Evolutionary conservation across 1,284 basidiomycete species (phyloP).

Genomic region (Tylopilus sp.): DNA sequence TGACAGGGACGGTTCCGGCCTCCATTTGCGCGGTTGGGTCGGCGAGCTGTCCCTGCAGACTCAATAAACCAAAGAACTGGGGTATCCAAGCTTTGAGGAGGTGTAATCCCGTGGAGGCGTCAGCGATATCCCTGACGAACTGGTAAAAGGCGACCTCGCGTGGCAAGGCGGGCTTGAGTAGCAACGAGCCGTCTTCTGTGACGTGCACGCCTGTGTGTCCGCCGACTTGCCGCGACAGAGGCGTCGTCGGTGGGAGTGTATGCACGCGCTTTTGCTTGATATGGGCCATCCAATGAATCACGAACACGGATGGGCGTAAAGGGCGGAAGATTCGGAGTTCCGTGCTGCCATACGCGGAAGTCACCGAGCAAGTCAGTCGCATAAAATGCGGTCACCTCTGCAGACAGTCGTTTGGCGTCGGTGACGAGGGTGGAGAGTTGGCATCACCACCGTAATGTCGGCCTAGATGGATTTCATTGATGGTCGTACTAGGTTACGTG

Average conservation of each 20-base stretch:
- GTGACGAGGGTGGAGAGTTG: no score
- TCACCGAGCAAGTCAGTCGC: no score
- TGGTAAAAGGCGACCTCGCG: slow-evolving; percentile 84
- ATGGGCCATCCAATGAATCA: not conserved
- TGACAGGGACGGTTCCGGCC: slow-evolving; percentile 31
- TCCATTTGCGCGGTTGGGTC: slow-evolving; percentile 2
- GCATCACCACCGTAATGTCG: no score
- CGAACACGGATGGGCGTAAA: no score
- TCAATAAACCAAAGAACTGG: slow-evolving; percentile 72
- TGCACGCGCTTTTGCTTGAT: slow-evolving; percentile 8
- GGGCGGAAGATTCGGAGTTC: no score
- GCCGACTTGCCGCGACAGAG: slow-evolving; percentile 67
- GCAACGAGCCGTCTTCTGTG: slow-evolving; percentile 70
- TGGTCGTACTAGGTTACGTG: no score
- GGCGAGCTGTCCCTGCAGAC: slow-evolving; percentile 59
- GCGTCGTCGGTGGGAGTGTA: slow-evolving; percentile 24
- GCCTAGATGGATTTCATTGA: no score
- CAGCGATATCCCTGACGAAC: slow-evolving; percentile 41
- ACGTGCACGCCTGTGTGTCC: slow-evolving; percentile 80
- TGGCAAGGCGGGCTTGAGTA: slow-evolving; percentile 81
- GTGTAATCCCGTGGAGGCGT: slow-evolving; percentile 10
- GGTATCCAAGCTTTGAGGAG: slow-evolving; percentile 59
- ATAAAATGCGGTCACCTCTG: no score
- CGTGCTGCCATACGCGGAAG: not conserved
- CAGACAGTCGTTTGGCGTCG: no score